phyloP scores from a whole-genome alignment of 306 rosid genomes.

The Fragaria nilgerrensis region DNA sequence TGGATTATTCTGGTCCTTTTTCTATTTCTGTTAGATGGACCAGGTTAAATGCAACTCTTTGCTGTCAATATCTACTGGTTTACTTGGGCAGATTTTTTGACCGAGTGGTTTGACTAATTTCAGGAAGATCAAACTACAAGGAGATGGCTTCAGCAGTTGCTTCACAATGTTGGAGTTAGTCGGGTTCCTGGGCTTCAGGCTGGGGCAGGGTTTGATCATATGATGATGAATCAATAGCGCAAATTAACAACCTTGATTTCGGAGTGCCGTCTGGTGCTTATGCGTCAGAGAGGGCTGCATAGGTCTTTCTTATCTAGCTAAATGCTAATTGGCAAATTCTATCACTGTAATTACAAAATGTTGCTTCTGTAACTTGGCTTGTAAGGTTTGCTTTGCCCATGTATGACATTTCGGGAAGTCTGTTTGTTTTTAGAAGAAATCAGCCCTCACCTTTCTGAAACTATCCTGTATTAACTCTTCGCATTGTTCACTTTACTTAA shows the following conservation, averaged over 20 bases:
- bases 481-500: neutral
- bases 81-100: conserved; percentile 7
- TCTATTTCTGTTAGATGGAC: neutral
- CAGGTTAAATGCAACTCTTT: neutral
- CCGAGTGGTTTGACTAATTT: conserved; percentile 3
- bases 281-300: conserved; percentile 12
- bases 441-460: neutral
- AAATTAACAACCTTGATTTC: neutral
- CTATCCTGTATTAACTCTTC: too few relatives aligned
- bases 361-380: neutral
- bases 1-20: neutral
- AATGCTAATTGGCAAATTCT: conserved; percentile 11
- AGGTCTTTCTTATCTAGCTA: neutral
- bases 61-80: neutral
- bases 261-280: conserved; percentile 14
- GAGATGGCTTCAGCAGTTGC: conserved; percentile 70
- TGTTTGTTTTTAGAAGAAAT: neutral
- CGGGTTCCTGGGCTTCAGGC: conserved; percentile 47
- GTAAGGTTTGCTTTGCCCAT: neutral
- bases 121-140: conserved; percentile 81
- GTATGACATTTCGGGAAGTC: neutral
- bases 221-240: conserved; percentile 31
- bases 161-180: conserved; percentile 50
- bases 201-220: conserved; percentile 56
- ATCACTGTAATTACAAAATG: neutral